Evolutionary conservation across 805 yeast species (phyloP).

Genomic region (Pichia rugopelliculosa): DNA sequence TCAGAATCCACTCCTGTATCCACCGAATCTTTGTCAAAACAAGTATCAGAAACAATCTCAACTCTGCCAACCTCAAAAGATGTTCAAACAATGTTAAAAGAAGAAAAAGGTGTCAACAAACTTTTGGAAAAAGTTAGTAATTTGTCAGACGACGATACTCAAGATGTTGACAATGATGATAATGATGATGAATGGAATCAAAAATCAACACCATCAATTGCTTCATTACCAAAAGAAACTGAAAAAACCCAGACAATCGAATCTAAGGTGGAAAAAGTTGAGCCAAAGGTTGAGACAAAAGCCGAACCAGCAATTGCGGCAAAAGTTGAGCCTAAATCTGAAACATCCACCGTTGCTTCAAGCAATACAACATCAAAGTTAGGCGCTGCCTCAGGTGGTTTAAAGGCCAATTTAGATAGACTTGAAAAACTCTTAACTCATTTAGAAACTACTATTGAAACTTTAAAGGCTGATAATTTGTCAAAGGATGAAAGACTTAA

Average conservation of each 20-base stretch:
- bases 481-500: slow-evolving; percentile 59
- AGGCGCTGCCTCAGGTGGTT: slow-evolving; percentile 47
- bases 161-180: slow-evolving; percentile 21
- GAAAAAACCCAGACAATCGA: not conserved
- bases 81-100: slow-evolving; percentile 42
- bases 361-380: slow-evolving; percentile 15
- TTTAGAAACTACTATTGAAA: slow-evolving; percentile 49
- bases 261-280: no score
- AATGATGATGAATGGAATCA: slow-evolving; percentile 27
- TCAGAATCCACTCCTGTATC: not conserved
- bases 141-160: slow-evolving; percentile 34
- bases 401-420: slow-evolving; percentile 66
- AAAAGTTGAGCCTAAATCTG: slow-evolving; percentile 6
- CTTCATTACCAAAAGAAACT: not conserved
- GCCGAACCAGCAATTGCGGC: slow-evolving; percentile 15
- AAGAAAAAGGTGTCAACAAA: slow-evolving; percentile 37
- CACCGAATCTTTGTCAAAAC: slow-evolving; percentile 11
- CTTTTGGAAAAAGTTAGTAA: slow-evolving; percentile 39
- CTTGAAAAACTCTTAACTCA: slow-evolving; percentile 49
- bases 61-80: slow-evolving; percentile 30
- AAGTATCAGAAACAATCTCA: slow-evolving; percentile 13
- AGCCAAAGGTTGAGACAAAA: slow-evolving; percentile 13
- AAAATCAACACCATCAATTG: slow-evolving; percentile 3
- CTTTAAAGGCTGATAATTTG: slow-evolving; percentile 44
- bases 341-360: slow-evolving; percentile 10